Conservation (phyloP, 257 asterid genomes). For the Lithospermum erythrorhizon region DNA sequence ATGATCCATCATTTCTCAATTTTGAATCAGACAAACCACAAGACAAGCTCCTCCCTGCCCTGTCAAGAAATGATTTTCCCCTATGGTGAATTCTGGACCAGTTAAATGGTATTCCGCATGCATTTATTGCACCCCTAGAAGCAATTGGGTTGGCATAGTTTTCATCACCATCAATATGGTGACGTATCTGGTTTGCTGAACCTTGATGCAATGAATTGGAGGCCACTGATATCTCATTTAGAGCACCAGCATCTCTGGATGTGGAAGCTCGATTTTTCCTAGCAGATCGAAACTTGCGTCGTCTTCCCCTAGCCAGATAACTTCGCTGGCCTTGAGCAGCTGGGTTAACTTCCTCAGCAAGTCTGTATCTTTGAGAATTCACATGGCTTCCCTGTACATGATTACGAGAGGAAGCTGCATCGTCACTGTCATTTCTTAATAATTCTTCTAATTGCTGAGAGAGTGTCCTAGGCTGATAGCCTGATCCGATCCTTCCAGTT, state of each 20-base stretch:
- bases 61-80: constrained; percentile 80
- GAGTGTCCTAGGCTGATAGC: constrained; percentile 35
- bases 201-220: constrained; percentile 63
- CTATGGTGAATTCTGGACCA: constrained; percentile 90
- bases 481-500: constrained; percentile 24
- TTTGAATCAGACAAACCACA: constrained; percentile 84
- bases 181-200: constrained; percentile 27
- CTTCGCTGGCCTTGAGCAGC: constrained; percentile 24
- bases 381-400: constrained; percentile 25
- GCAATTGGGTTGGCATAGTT: constrained; percentile 33
- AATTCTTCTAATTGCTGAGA: constrained; percentile 49
- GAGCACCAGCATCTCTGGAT: constrained; percentile 40
- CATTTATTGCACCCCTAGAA: constrained; percentile 45
- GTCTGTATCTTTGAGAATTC: constrained; percentile 16
- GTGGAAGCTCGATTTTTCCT: constrained; percentile 52
- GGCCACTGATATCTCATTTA: constrained; percentile 78
- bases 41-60: constrained; percentile 84
- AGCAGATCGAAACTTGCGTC: constrained; percentile 66
- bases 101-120: constrained; percentile 91
- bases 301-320: constrained; percentile 40
- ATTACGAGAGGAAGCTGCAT: constrained; percentile 41
- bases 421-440: constrained; percentile 45
- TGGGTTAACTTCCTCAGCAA: constrained; percentile 27
- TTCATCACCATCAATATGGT: constrained; percentile 28
- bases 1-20: constrained; percentile 37